Percentiles rank a stretch among this genome's conserved stretches.
These are phyloP conservation scores for Jatropha multifida DNA, from an alignment of 441 rosid genomes.

Conservation along the genomic window DNA sequence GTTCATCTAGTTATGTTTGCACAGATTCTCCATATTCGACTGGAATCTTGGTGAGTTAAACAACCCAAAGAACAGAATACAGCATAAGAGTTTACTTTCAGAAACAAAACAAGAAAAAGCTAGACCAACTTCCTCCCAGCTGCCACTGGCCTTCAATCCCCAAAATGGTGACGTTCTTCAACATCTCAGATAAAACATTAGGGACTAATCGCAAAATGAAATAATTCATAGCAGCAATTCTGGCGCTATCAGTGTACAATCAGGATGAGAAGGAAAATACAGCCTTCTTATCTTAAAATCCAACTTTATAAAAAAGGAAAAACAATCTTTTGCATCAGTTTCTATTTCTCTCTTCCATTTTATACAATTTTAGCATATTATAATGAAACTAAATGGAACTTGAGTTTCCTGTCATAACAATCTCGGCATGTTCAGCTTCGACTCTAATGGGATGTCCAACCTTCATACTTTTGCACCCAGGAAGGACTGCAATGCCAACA, in stretches of 20 bases:
- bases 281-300: constrained; percentile 33
- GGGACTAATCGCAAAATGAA: constrained; percentile 1
- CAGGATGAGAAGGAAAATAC: constrained; percentile 22
- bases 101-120: not conserved
- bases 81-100: not conserved
- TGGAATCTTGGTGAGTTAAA: not conserved
- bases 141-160: constrained; percentile 12
- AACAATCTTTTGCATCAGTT: constrained; percentile 29
- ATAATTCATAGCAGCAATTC: constrained; percentile 31
- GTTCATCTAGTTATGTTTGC: too few species aligned
- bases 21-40: not conserved
- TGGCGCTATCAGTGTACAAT: constrained; percentile 35
- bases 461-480: constrained; percentile 54
- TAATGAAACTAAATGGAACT: constrained; percentile 30
- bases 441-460: constrained; percentile 16
- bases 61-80: not conserved
- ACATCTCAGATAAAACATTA: constrained; percentile 17
- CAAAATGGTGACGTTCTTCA: constrained; percentile 12
- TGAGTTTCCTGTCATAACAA: constrained; percentile 22
- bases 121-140: constrained; percentile 8
- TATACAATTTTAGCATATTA: constrained; percentile 42
- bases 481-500: constrained; percentile 42
- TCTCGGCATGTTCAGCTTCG: constrained; percentile 18
- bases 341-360: constrained; percentile 33
- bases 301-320: constrained; percentile 24